These are phyloP conservation scores for Leptographium wingfieldii DNA, from an alignment of 2,329 filamentous ascomycete genomes.

Conservation along the genomic window DNA sequence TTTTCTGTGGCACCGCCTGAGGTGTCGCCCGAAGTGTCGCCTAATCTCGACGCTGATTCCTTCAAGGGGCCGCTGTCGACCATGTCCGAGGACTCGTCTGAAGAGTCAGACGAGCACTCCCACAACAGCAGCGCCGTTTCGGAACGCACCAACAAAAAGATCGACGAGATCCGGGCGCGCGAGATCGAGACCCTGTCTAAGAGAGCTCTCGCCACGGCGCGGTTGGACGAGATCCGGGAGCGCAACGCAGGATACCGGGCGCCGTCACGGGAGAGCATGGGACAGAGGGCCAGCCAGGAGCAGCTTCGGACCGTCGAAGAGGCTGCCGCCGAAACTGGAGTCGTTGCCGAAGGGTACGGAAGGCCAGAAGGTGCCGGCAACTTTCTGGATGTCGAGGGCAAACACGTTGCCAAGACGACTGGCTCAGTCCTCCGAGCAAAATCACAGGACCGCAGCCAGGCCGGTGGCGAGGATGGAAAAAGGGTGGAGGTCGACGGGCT, in stretches of 20 bases:
- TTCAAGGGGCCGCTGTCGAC: not conserved
- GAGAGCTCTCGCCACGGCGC: slow-evolving; percentile 33
- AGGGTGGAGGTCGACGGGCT: not conserved
- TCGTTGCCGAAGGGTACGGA: not conserved
- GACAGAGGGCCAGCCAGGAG: slow-evolving; percentile 17
- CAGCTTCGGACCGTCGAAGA: not conserved
- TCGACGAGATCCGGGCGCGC: slow-evolving; percentile 34
- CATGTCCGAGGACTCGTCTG: not conserved
- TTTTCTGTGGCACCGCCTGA: not conserved
- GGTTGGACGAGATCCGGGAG: slow-evolving; percentile 40
- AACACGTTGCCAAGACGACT: slow-evolving; percentile 26
- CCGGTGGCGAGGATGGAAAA: not conserved
- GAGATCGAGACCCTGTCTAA: slow-evolving; percentile 32
- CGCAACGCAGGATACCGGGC: slow-evolving; percentile 30
- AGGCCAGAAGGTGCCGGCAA: not conserved
- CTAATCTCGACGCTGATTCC: not conserved
- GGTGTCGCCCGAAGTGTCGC: no score
- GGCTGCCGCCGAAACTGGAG: slow-evolving; percentile 17
- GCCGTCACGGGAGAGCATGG: not conserved
- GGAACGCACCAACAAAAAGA: slow-evolving; percentile 26
- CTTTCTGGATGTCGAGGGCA: slow-evolving; percentile 14
- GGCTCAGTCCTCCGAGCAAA: slow-evolving; percentile 24
- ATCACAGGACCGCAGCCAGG: slow-evolving; percentile 5
- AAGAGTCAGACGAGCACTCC: not conserved
- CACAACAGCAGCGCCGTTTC: slow-evolving; percentile 3